Conservation (phyloP, 2,329 filamentous ascomycete species). For the Trichothecium sympodiale region DNA sequence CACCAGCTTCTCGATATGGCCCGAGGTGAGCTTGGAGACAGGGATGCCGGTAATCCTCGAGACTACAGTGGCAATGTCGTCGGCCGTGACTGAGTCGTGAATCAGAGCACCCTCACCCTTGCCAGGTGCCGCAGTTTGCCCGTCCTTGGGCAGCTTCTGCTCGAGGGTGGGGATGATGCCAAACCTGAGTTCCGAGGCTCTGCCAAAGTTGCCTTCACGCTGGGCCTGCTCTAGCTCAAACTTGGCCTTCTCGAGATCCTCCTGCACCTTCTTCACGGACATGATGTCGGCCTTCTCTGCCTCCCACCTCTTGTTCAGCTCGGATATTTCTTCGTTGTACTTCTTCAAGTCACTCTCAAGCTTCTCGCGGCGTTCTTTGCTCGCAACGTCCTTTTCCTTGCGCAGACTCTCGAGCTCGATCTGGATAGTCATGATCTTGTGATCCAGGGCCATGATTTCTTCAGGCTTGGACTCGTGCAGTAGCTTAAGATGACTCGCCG, state of each 20-base stretch:
- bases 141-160: slow-evolving; percentile 67
- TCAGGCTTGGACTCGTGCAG: slow-evolving; percentile 97
- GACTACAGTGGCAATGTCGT: slow-evolving; percentile 89
- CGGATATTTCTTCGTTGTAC: slow-evolving; percentile 66
- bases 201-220: slow-evolving; percentile 76
- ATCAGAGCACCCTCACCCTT: slow-evolving; percentile 49
- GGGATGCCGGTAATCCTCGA: slow-evolving; percentile 88
- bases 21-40: slow-evolving; percentile 81
- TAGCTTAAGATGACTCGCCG: slow-evolving; percentile 76
- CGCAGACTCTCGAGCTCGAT: slow-evolving; percentile 91
- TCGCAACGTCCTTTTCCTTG: slow-evolving; percentile 87
- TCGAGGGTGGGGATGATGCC: slow-evolving; percentile 76
- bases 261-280: slow-evolving; percentile 74
- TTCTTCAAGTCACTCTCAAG: slow-evolving; percentile 66
- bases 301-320: slow-evolving; percentile 76
- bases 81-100: slow-evolving; percentile 88
- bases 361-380: slow-evolving; percentile 77
- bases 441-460: slow-evolving; percentile 81
- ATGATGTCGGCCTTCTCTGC: slow-evolving; percentile 80
- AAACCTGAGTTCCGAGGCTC: slow-evolving; percentile 85
- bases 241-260: slow-evolving; percentile 75
- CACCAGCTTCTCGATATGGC: slow-evolving; percentile 88
- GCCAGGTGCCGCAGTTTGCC: slow-evolving; percentile 26
- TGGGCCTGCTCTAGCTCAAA: slow-evolving; percentile 82
- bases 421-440: slow-evolving; percentile 93